Evolutionary conservation across 2,329 filamentous ascomycete genomes (phyloP).

Genomic region (Alternaria postmessia): DNA sequence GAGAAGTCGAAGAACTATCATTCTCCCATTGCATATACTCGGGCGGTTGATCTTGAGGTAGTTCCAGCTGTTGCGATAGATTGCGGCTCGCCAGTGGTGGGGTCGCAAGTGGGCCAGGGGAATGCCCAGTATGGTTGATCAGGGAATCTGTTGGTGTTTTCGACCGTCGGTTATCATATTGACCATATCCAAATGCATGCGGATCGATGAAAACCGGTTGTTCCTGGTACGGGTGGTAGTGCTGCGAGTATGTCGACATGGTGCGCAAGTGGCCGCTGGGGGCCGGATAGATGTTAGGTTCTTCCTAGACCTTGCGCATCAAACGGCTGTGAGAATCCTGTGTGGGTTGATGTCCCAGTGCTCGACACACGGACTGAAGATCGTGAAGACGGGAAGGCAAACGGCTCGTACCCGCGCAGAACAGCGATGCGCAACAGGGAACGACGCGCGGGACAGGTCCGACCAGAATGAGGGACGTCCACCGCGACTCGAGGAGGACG

Average conservation of each 20-base stretch:
- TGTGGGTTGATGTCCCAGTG: constrained; percentile 30
- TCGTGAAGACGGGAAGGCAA: constrained; percentile 27
- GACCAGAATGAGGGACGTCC: constrained; percentile 34
- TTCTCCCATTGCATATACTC: constrained; percentile 45
- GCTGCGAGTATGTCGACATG: constrained; percentile 43
- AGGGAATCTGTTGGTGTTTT: constrained; percentile 48
- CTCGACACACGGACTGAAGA: constrained; percentile 35
- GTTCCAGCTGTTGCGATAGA: constrained; percentile 42
- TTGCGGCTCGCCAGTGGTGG: constrained; percentile 45
- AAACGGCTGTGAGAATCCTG: constrained; percentile 40
- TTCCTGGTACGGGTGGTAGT: constrained; percentile 29
- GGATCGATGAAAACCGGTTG: constrained; percentile 31
- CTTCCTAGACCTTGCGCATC: constrained; percentile 34
- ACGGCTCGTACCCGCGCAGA: constrained; percentile 32
- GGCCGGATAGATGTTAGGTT: constrained; percentile 30
- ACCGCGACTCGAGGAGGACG: constrained; percentile 41
- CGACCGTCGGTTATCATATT: constrained; percentile 37
- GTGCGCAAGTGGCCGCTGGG: constrained; percentile 30
- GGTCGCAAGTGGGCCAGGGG: constrained; percentile 45
- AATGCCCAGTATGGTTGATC: constrained; percentile 44
- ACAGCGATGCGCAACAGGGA: constrained; percentile 31
- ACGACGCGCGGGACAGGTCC: constrained; percentile 29
- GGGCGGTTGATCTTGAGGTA: constrained; percentile 35
- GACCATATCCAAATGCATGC: constrained; percentile 31
- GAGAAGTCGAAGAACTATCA: constrained; percentile 46